phyloP scores from a whole-genome alignment of 768 basidiomycete genomes.

The Russula olivacea region DNA sequence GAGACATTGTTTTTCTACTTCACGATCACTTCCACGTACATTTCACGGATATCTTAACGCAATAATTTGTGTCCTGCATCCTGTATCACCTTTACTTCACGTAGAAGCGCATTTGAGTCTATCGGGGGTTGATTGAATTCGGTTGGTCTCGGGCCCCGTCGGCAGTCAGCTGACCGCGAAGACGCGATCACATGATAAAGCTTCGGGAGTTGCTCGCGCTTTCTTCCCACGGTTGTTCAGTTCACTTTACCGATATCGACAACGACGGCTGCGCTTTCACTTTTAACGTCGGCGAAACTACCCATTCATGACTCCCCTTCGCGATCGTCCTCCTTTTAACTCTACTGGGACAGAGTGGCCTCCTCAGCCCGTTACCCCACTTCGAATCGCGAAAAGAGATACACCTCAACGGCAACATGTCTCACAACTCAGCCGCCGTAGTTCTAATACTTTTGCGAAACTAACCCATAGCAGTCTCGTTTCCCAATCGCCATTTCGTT shows the following conservation, averaged over 20 bases:
- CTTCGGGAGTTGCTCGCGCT: neutral
- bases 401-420: constrained; percentile 35
- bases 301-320: constrained; percentile 41
- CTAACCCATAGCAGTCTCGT: constrained; percentile 73
- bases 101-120: neutral
- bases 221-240: constrained; percentile 20
- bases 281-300: neutral
- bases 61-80: constrained; percentile 5
- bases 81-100: constrained; percentile 9
- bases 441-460: constrained; percentile 75
- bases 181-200: constrained; percentile 26
- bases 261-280: neutral
- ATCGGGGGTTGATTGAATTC: neutral
- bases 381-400: constrained; percentile 71
- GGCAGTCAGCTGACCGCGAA: constrained; percentile 9
- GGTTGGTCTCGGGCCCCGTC: neutral
- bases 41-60: constrained; percentile 2
- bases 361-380: constrained; percentile 59
- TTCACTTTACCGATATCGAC: constrained; percentile 18
- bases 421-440: constrained; percentile 57
- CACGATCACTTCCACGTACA: constrained; percentile 7
- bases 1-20: neutral
- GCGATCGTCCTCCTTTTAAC: constrained; percentile 56
- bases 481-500: constrained; percentile 81
- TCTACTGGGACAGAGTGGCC: constrained; percentile 58